These are phyloP conservation scores for Blastobotrys persicus DNA, from an alignment of 1,139 yeast genomes.

Conservation along the genomic window DNA sequence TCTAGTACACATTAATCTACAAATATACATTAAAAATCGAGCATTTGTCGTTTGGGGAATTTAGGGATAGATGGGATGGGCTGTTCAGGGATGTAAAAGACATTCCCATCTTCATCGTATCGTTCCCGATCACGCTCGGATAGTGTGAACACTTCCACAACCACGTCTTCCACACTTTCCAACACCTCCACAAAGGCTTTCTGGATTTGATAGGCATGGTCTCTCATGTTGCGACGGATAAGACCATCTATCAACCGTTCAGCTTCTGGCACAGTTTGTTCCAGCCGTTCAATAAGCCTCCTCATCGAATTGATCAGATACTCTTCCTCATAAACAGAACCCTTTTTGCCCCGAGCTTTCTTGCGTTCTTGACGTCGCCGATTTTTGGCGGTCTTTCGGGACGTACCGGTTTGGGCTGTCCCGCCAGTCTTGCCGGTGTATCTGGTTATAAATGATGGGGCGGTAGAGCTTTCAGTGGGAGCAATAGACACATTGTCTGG, in stretches of 20 bases:
- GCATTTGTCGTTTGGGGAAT: conserved; percentile 20
- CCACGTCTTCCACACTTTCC: conserved; percentile 52
- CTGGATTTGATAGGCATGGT: conserved; percentile 83
- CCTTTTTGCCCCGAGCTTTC: conserved; percentile 94
- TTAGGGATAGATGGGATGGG: conserved; percentile 26
- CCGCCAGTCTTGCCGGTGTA: conserved; percentile 95
- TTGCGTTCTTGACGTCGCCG: conserved; percentile 94
- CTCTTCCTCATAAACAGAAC: conserved; percentile 95
- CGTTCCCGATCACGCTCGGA: conserved; percentile 86
- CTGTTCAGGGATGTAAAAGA: conserved; percentile 44
- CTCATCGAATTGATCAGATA: conserved; percentile 86
- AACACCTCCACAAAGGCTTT: conserved; percentile 60
- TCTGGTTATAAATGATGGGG: conserved; percentile 89
- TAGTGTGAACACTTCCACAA: conserved; percentile 66
- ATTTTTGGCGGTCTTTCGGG: conserved; percentile 87
- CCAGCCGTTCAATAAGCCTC: conserved; percentile 78
- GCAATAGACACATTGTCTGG: conserved; percentile 96
- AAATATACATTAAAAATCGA: conserved; percentile 18
- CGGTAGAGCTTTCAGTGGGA: conserved; percentile 88
- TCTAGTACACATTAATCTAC: not conserved
- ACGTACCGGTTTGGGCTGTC: conserved; percentile 95
- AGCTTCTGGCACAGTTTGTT: conserved; percentile 74
- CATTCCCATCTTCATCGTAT: conserved; percentile 81
- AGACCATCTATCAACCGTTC: conserved; percentile 69
- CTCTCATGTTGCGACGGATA: conserved; percentile 65